Percentiles rank a stretch among this genome's conserved stretches.
Evolutionary conservation across 306 rosid genomes (phyloP).

Genomic region (Prunus mira): DNA sequence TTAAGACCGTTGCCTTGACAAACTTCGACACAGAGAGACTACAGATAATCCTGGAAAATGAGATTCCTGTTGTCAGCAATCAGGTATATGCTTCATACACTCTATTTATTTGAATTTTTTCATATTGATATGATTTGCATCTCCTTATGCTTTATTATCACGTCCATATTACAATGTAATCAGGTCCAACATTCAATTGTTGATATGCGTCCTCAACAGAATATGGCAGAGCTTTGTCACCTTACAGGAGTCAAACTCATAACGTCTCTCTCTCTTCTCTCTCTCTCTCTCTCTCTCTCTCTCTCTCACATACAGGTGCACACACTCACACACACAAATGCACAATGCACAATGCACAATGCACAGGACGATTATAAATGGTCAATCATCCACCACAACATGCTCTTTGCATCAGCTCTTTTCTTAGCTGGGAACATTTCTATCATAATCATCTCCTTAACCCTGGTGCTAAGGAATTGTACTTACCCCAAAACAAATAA

Average conservation of each 20-base stretch:
- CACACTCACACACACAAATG: too few relatives aligned
- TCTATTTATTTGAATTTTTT: not conserved
- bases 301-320: not conserved
- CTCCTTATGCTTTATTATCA: not conserved
- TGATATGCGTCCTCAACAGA: conserved; percentile 93
- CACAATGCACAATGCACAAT: too few relatives aligned
- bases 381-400: too few relatives aligned
- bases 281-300: conserved; percentile 16
- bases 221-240: conserved; percentile 88
- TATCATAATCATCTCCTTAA: too few relatives aligned
- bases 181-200: conserved; percentile 93
- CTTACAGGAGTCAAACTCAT: conserved; percentile 94
- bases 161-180: conserved; percentile 5
- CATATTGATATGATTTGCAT: not conserved
- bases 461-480: too few relatives aligned
- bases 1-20: conserved; percentile 81
- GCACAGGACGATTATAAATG: too few relatives aligned
- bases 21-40: conserved; percentile 89
- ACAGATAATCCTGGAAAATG: conserved; percentile 84
- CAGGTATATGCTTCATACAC: conserved; percentile 51
- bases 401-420: too few relatives aligned
- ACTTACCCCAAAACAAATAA: too few relatives aligned
- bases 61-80: conserved; percentile 92
- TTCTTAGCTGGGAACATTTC: too few relatives aligned
- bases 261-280: conserved; percentile 60